Base-by-base conservation (phyloP, 345 rosid species). In the Adansonia digitata region DNA sequence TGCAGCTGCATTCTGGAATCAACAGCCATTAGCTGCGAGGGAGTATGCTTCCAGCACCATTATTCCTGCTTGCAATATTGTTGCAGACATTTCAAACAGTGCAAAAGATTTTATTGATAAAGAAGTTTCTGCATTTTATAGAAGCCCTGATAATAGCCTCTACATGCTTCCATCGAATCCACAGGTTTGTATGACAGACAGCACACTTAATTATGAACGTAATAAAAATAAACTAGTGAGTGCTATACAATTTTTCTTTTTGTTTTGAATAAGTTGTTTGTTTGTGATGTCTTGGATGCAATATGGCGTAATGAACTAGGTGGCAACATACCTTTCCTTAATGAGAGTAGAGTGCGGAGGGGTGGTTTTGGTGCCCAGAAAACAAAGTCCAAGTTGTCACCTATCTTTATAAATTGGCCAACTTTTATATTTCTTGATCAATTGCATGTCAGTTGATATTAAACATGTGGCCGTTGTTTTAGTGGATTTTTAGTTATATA, bases 151-250 rank as follows among this genome's bases (percentile, higher is more conserved):
- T 83, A 91, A 87, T 84, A 86, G 85, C 77, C 91, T 89, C 59
- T 91, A 91, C 77, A 91, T 94, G 97, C 97, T 94, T 78, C 97
- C 97, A 77, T 85, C 97, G 67, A 94, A 91, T 34, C 93, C 97
- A 51, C 98, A 92, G 94, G 97, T 94, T 75, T 75, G 86, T 80
- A 69, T 77, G 78, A 65, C 29, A 22, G 14, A n/a, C n/a, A n/a
- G n/a, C n/a, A n/a, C 26, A 60, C 11, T 72, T 71, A 42, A 40
- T 35, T 31, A 70, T 49, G 13, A 69, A 34, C 34, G 7, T 15
- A 70, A 34, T 51, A 15, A n/a, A 22, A 46, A 45, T 40, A 42
- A 66, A 66, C 37, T 14, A 66, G 20, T 24, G 71, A 66, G 20
- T 66, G 6, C n/a, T n/a, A 35, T 69, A 48, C 48, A 9, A 17